Evolutionary conservation across 306 rosid genomes (phyloP).

Genomic region (Lagenaria siceraria): DNA sequence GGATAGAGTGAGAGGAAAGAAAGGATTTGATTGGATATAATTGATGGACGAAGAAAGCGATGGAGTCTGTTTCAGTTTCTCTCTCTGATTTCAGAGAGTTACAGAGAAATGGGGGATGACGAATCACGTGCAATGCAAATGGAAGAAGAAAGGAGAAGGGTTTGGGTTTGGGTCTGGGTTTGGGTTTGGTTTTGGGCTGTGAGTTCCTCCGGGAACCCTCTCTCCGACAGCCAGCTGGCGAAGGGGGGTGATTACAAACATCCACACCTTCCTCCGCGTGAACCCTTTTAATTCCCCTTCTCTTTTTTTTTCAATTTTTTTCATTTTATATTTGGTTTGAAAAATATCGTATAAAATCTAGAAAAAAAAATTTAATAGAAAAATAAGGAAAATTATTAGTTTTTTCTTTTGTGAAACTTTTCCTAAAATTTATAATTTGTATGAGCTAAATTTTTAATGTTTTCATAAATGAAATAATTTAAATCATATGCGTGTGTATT

Average conservation of each 20-base stretch:
- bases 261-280: slow-evolving; percentile 92
- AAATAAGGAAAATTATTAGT: too few species aligned
- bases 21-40: slow-evolving; percentile 21
- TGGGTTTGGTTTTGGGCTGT: not conserved
- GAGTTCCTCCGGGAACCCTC: slow-evolving; percentile 49
- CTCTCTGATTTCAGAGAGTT: not conserved
- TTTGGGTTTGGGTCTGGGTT: not conserved
- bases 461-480: too few species aligned
- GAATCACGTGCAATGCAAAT: slow-evolving; percentile 56
- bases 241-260: slow-evolving; percentile 84
- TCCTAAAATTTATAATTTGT: too few species aligned
- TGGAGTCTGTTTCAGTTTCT: slow-evolving; percentile 11
- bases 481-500: too few species aligned
- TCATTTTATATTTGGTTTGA: too few species aligned
- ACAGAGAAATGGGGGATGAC: not conserved
- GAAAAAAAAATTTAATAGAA: too few species aligned
- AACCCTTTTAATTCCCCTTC: not conserved
- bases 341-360: too few species aligned
- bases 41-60: slow-evolving; percentile 36
- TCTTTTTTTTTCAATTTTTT: not conserved
- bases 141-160: not conserved
- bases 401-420: too few species aligned
- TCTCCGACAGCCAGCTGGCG: slow-evolving; percentile 99
- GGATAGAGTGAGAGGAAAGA: not conserved
- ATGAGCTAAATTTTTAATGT: too few species aligned